Evolutionary conservation across 2,329 filamentous ascomycete species (phyloP), one percentile per base, ranked within the genome.

Genomic region (Calonectria leucothoes): DNA sequence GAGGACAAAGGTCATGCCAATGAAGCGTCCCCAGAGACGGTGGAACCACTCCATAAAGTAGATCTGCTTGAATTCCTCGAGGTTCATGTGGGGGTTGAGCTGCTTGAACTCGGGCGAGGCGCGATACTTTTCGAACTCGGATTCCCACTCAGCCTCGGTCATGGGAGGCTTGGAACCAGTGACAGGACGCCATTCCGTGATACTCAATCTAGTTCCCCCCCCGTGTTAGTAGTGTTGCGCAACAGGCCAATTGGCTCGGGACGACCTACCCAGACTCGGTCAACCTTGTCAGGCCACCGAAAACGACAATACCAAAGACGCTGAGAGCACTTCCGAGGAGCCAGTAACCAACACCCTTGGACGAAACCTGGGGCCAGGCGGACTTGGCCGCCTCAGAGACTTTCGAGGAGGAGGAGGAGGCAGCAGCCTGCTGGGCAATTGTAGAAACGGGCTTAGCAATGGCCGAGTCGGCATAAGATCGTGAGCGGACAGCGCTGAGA

Each of bases 21-120:
- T 94, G 79, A 98, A 89, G 76, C 97, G 93, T 57, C 97, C 97
- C 96, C 97, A 98, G 69, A 98, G 89, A 35, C 97, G 92, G 85
- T 99, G 97, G 52, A 93, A 92, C 97, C 97, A 99, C 88, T 99
- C 97, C 97, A 98, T 98, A 85, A 94, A 99, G 90, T 98, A 99
- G 78, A 99, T 99, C 83, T 97, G 94, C 86, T 98, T 98, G 88
- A 98, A 99, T 83, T 99, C 97, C 72, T 93, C 90, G 70, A 99
- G 89, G 37, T 91, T 93, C 97, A 99, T 99, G 83, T 95, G 91
- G 37, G 96, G 94, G 86, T 99, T 99, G 79, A 99, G 90, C 75
- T 95, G 91, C 82, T 94, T 92, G 87, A 96, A 99, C 85, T 99
- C 97, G 75, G 97, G 97, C 25, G 95, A 98, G 52, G 94, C 91